Conservation (phyloP, 768 basidiomycete genomes). For the Rhizopogon salebrosus region DNA sequence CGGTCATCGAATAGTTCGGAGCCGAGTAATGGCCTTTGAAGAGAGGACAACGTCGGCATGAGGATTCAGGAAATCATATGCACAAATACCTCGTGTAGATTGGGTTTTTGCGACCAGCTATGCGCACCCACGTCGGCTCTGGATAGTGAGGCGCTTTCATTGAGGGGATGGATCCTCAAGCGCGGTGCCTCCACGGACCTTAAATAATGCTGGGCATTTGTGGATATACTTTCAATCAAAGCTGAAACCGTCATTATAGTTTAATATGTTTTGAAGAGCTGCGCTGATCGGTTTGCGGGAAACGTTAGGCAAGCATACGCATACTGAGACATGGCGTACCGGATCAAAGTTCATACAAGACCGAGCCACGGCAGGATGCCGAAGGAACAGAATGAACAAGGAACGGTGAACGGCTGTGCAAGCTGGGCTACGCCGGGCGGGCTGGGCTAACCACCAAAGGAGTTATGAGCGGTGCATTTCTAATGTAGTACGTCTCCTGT, state of each 20-base stretch:
- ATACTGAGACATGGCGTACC: neutral
- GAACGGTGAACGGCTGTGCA: no score
- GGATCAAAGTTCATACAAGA: neutral
- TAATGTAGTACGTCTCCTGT: no score
- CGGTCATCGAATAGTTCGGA: constrained; percentile 10
- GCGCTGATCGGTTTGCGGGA: neutral
- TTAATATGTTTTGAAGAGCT: neutral
- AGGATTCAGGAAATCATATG: neutral
- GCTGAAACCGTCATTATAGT: neutral
- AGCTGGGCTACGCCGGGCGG: no score
- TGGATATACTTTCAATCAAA: neutral
- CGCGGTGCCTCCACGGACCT: neutral
- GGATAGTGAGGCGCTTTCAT: neutral
- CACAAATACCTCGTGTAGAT: neutral
- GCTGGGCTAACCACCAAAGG: no score
- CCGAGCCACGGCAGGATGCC: neutral
- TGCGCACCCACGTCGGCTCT: neutral
- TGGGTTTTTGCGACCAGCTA: neutral
- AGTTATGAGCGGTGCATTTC: no score
- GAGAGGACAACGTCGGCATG: neutral
- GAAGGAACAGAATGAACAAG: neutral
- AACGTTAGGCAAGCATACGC: neutral
- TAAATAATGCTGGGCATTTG: neutral
- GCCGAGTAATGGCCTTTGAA: constrained; percentile 8
- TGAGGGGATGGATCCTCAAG: neutral